A percentile compares a stretch with the other conserved stretches of the same genome.
These are phyloP conservation scores for Chrysoporthe austroafricana DNA, from an alignment of 2,329 filamentous ascomycete species.

Conservation along the genomic window DNA sequence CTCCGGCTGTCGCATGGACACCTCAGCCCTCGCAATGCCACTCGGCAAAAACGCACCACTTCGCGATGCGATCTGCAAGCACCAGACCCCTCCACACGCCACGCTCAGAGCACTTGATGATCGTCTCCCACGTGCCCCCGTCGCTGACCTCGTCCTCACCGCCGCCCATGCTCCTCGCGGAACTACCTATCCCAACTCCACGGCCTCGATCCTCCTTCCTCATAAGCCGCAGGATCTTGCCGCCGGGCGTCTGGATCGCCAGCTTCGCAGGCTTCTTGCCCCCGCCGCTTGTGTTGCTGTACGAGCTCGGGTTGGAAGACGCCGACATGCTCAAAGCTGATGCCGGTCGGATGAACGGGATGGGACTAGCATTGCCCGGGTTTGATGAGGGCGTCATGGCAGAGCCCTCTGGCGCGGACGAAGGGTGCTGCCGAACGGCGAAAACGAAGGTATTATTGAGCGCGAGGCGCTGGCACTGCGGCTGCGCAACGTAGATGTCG, in stretches of 20 bases:
- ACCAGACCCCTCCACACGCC: conserved; percentile 83
- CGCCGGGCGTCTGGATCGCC: conserved; percentile 89
- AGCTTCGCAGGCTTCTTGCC: conserved; percentile 89
- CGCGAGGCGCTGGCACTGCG: conserved; percentile 85
- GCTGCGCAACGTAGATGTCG: conserved; percentile 95
- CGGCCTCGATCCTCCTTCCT: conserved; percentile 72
- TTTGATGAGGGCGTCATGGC: conserved; percentile 52
- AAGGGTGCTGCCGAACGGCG: conserved; percentile 87
- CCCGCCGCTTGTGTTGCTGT: conserved; percentile 51
- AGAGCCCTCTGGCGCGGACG: conserved; percentile 48
- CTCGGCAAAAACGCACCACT: conserved; percentile 93
- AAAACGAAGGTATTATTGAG: conserved; percentile 99
- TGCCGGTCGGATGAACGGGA: conserved; percentile 63
- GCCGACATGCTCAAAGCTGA: conserved; percentile 69
- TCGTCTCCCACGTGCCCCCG: conserved; percentile 83
- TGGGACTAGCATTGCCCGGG: conserved; percentile 55
- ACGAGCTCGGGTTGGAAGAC: conserved; percentile 61
- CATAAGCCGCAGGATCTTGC: conserved; percentile 90
- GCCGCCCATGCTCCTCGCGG: conserved; percentile 32
- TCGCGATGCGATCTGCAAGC: conserved; percentile 78
- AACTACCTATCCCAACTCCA: conserved; percentile 49
- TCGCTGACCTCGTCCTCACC: conserved; percentile 64
- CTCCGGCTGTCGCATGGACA: background rate
- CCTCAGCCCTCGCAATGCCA: conserved; percentile 63
- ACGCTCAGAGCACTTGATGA: conserved; percentile 85